These are phyloP conservation scores for Trametes hirsuta DNA, from an alignment of 1,284 basidiomycete species.

Conservation along the genomic window DNA sequence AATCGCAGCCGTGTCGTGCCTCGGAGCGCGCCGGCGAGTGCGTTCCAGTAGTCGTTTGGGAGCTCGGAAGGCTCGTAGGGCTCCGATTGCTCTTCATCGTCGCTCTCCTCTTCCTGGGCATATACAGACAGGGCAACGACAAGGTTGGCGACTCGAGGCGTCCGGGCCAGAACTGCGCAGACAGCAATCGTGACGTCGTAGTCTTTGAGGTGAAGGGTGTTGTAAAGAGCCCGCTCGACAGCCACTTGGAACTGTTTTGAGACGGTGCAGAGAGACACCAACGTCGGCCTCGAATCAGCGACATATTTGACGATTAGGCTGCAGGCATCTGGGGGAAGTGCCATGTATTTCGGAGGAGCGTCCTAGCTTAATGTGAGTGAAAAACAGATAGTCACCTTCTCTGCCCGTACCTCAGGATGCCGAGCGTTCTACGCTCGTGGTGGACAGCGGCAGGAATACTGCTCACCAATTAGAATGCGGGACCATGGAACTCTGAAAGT, in stretches of 20 bases:
- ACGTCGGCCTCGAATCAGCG: slow-evolving; percentile 48
- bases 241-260: slow-evolving; percentile 55
- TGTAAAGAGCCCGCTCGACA: slow-evolving; percentile 62
- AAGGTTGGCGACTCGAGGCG: slow-evolving; percentile 49
- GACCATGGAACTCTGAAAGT: too few species aligned
- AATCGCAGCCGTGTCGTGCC: slow-evolving; percentile 48
- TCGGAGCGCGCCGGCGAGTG: slow-evolving; percentile 50
- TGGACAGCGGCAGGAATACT: too few species aligned
- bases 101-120: slow-evolving; percentile 30
- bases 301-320: slow-evolving; percentile 56
- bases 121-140: slow-evolving; percentile 59
- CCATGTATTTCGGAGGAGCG: slow-evolving; percentile 42
- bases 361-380: slow-evolving; percentile 1
- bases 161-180: slow-evolving; percentile 49
- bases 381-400: neutral
- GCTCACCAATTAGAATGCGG: neutral
- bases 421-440: neutral
- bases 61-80: slow-evolving; percentile 15
- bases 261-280: slow-evolving; percentile 57
- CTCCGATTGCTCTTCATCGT: slow-evolving; percentile 7
- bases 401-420: slow-evolving; percentile 1
- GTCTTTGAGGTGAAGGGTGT: slow-evolving; percentile 52
- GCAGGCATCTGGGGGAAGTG: slow-evolving; percentile 59
- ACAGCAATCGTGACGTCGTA: slow-evolving; percentile 42
- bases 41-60: slow-evolving; percentile 52